Conservation (phyloP, 495 filamentous ascomycete species). For the Neurospora terricola region DNA sequence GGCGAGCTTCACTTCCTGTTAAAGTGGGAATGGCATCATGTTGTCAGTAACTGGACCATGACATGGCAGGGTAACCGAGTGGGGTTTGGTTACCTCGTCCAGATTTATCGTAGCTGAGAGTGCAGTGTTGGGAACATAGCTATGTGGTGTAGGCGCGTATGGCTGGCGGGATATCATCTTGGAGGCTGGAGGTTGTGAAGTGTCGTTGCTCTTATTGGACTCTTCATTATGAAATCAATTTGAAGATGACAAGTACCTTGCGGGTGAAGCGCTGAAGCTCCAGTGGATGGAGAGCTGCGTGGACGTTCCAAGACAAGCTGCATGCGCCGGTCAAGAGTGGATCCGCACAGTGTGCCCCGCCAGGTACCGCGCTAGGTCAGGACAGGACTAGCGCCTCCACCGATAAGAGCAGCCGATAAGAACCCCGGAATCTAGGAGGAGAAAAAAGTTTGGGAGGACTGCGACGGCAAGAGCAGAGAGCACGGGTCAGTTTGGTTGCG, state of each 20-base stretch:
- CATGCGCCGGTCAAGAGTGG: background rate
- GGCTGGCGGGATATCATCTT: constrained; percentile 39
- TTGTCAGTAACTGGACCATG: background rate
- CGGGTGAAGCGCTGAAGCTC: background rate
- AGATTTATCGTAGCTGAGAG: constrained; percentile 84
- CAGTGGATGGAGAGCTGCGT: background rate
- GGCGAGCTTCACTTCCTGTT: constrained; percentile 83
- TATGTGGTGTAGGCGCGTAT: constrained; percentile 87
- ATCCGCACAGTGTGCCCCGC: background rate
- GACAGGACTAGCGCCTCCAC: background rate
- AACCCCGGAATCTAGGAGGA: constrained; percentile 3
- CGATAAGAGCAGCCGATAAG: constrained; percentile 17
- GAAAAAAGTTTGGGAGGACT: constrained; percentile 18
- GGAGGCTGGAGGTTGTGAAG: constrained; percentile 9
- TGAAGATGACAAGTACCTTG: background rate
- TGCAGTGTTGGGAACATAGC: constrained; percentile 71
- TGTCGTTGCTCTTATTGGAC: background rate
- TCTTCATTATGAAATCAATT: background rate
- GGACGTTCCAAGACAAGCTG: background rate
- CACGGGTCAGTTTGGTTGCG: constrained; percentile 2
- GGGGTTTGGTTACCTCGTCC: constrained; percentile 57
- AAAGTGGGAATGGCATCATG: background rate
- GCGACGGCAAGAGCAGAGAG: background rate
- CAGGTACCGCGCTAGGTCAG: background rate
- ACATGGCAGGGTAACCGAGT: background rate